A percentile compares a stretch with the other conserved stretches of the same genome.
Conservation (phyloP, 345 rosid genomes). For the Populus pruinosa region DNA sequence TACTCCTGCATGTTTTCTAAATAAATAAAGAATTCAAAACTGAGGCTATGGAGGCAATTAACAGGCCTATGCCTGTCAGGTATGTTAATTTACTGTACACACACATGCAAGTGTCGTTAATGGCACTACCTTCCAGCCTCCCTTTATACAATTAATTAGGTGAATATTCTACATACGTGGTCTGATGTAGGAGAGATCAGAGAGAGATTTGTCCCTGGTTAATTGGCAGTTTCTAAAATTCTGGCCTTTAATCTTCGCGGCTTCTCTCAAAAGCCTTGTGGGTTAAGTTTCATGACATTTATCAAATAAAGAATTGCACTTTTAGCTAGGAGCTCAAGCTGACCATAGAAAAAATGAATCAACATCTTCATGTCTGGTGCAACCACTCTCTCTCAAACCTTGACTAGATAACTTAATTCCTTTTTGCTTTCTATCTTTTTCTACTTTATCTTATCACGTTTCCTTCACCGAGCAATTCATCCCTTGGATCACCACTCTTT, state of each 20-base stretch:
- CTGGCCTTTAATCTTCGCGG: conserved; percentile 14
- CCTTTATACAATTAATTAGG: conserved; percentile 6
- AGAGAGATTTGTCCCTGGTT: neutral
- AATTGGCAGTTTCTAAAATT: neutral
- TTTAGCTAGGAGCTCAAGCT: neutral
- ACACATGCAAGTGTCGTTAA: conserved; percentile 16
- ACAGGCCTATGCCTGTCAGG: neutral
- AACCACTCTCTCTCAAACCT: conserved; percentile 17
- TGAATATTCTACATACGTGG: conserved; percentile 24
- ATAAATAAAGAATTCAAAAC: neutral
- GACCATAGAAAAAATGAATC: neutral
- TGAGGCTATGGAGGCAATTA: neutral
- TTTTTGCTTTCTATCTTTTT: neutral
- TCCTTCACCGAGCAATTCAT: neutral
- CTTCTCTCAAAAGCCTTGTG: conserved; percentile 12
- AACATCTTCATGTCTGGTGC: conserved; percentile 22
- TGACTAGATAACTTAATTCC: conserved; percentile 6
- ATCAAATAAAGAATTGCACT: conserved; percentile 4
- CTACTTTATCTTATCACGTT: neutral
- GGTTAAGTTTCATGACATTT: conserved; percentile 10
- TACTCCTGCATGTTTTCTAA: neutral
- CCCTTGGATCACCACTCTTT: neutral
- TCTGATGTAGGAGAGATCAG: conserved; percentile 11
- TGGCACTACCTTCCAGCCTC: conserved; percentile 21
- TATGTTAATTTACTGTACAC: neutral